These are phyloP conservation scores for Halophytophthora batemanensis DNA, from an alignment of 352 stramenopile species.

Conservation along the genomic window DNA sequence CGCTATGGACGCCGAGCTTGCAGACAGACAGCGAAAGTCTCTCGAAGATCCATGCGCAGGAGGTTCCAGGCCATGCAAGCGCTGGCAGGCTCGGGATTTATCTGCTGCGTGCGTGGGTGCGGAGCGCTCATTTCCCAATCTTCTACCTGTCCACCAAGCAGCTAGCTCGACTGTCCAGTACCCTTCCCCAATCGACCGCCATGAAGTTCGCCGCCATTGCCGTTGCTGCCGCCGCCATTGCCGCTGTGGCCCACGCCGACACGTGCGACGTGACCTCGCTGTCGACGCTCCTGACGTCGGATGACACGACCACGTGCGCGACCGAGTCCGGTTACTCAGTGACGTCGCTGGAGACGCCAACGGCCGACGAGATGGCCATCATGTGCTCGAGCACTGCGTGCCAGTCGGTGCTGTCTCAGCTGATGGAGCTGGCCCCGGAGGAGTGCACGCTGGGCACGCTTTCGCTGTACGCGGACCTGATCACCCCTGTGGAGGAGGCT, in stretches of 20 bases:
- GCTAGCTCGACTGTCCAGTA: slow-evolving; percentile 15
- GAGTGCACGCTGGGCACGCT: slow-evolving; percentile 33
- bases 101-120: no score
- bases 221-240: slow-evolving; percentile 14
- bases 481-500: slow-evolving; percentile 19
- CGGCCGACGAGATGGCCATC: slow-evolving; percentile 17
- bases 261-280: slow-evolving; percentile 28
- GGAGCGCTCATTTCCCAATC: no score
- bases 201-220: no score
- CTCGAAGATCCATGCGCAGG: no score
- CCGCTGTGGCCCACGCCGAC: slow-evolving; percentile 21
- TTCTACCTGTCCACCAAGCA: no score
- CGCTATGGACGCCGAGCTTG: no score
- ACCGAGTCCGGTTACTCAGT: slow-evolving; percentile 29
- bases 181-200: no score
- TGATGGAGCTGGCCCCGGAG: slow-evolving; percentile 20
- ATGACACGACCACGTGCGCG: slow-evolving; percentile 22
- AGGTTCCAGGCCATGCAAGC: no score
- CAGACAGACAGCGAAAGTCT: no score
- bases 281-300: slow-evolving; percentile 17
- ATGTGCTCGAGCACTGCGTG: slow-evolving; percentile 34
- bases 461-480: slow-evolving; percentile 28
- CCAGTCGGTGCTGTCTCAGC: slow-evolving; percentile 22
- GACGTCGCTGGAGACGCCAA: slow-evolving; percentile 27
- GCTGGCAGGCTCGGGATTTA: no score